These are phyloP conservation scores for Tardiomyces depauwii DNA, from an alignment of 1,139 yeast genomes.

Conservation along the genomic window DNA sequence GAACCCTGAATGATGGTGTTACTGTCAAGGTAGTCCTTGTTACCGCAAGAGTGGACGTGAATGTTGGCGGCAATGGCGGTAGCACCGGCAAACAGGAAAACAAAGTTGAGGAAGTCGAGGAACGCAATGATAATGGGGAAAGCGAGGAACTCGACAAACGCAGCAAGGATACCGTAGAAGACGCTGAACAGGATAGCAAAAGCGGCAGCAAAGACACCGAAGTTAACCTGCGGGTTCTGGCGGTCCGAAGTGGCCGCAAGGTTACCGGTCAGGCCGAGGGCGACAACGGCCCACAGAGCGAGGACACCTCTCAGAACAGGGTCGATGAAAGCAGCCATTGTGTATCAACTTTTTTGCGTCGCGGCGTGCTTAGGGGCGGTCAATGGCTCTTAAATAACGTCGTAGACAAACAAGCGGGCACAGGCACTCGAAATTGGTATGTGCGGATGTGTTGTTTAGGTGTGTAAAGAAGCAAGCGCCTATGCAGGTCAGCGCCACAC, in stretches of 20 bases:
- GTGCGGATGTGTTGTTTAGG: no score
- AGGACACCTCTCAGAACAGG: slow-evolving; percentile 61
- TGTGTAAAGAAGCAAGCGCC: not conserved
- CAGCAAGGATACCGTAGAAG: slow-evolving; percentile 69
- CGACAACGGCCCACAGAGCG: slow-evolving; percentile 63
- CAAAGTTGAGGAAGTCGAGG: slow-evolving; percentile 77
- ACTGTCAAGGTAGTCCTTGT: slow-evolving; percentile 46
- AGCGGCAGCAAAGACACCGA: slow-evolving; percentile 74
- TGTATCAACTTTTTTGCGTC: not conserved
- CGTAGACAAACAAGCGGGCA: not conserved
- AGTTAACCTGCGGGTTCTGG: slow-evolving; percentile 75
- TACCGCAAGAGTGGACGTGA: slow-evolving; percentile 74
- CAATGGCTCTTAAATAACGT: not conserved
- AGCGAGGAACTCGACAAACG: slow-evolving; percentile 67
- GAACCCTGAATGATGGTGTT: slow-evolving; percentile 71
- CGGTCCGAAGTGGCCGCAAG: slow-evolving; percentile 52
- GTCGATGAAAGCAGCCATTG: slow-evolving; percentile 53
- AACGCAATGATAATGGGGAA: slow-evolving; percentile 71
- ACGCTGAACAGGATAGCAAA: slow-evolving; percentile 75
- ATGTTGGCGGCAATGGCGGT: slow-evolving; percentile 88
- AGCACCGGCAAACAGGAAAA: slow-evolving; percentile 90
- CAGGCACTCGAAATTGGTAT: not conserved
- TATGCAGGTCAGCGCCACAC: not conserved
- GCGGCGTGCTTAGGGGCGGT: not conserved
- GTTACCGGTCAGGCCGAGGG: slow-evolving; percentile 78